Evolutionary conservation across 1,284 basidiomycete species (phyloP).

Genomic region (Trametes polyzona): DNA sequence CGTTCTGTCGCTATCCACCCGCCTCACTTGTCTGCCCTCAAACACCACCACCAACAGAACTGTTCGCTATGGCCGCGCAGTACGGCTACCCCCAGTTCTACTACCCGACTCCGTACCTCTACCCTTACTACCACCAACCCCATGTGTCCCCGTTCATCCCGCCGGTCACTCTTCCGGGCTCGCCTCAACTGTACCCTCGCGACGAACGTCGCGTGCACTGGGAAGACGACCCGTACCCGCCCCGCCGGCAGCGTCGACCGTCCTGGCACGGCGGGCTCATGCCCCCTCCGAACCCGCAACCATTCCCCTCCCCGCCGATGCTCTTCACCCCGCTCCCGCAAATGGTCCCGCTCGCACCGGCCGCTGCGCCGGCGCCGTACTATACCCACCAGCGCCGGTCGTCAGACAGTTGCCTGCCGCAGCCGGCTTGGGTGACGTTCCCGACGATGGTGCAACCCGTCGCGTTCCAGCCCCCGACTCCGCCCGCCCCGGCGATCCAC

Average conservation of each 20-base stretch:
- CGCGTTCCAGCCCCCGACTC: slow-evolving; percentile 26
- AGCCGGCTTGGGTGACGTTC: slow-evolving; percentile 32
- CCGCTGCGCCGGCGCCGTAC: slow-evolving; percentile 16
- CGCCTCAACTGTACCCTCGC: slow-evolving; percentile 25
- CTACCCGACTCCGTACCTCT: slow-evolving; percentile 35
- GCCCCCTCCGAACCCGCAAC: slow-evolving; percentile 31
- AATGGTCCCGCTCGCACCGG: slow-evolving; percentile 24
- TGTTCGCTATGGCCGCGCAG: slow-evolving; percentile 25
- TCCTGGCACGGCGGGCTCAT: slow-evolving; percentile 35
- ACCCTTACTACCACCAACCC: slow-evolving; percentile 33
- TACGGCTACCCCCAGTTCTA: slow-evolving; percentile 31
- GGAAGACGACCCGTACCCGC: slow-evolving; percentile 27
- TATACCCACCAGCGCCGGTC: slow-evolving; percentile 32
- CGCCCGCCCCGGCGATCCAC: slow-evolving; percentile 39
- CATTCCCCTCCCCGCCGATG: slow-evolving; percentile 36
- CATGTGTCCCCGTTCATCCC: slow-evolving; percentile 37
- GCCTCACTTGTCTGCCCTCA: not conserved
- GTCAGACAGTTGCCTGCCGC: slow-evolving; percentile 35
- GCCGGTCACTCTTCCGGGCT: slow-evolving; percentile 23
- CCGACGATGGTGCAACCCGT: slow-evolving; percentile 29
- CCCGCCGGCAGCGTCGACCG: slow-evolving; percentile 30
- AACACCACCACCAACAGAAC: not conserved
- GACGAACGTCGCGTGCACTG: slow-evolving; percentile 32
- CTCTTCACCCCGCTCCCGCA: slow-evolving; percentile 31
- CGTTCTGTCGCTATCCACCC: not conserved